Conservation (phyloP, 176 grass and related monocot species). For the Oryza meridionalis region DNA sequence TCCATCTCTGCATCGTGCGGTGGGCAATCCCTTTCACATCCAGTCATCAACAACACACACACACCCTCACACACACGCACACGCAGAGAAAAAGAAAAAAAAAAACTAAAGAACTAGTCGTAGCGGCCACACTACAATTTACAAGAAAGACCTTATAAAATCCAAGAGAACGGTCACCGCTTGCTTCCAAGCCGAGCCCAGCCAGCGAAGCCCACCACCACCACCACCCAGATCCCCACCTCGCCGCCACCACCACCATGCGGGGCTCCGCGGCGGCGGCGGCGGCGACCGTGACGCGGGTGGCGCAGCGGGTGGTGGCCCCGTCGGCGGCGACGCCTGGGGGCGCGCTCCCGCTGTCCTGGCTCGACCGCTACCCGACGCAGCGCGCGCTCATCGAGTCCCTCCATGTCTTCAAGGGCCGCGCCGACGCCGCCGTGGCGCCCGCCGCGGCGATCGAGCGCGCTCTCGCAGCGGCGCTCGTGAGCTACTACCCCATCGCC, state of each 20-base stretch:
- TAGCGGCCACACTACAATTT: constrained; percentile 26
- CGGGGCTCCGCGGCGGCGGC: constrained; percentile 20
- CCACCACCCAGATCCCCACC: constrained; percentile 40
- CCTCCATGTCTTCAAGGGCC: constrained; percentile 88
- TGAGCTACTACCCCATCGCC: constrained; percentile 82
- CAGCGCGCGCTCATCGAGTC: constrained; percentile 90
- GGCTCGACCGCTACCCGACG: constrained; percentile 92
- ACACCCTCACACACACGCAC: not conserved
- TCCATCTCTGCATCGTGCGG: constrained; percentile 30
- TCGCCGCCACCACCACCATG: constrained; percentile 34
- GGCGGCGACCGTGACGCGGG: constrained; percentile 42
- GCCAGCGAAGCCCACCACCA: constrained; percentile 19
- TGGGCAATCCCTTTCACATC: constrained; percentile 49
- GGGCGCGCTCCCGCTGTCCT: constrained; percentile 67
- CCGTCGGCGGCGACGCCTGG: constrained; percentile 57
- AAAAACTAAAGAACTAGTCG: constrained; percentile 14
- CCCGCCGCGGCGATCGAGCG: constrained; percentile 50
- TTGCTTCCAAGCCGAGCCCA: constrained; percentile 46
- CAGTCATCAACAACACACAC: constrained; percentile 21
- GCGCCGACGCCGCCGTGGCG: constrained; percentile 20
- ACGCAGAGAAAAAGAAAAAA: not conserved
- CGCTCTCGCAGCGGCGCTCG: constrained; percentile 60
- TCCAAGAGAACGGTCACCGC: constrained; percentile 27
- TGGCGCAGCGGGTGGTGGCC: constrained; percentile 69
- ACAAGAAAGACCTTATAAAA: constrained; percentile 38